Evolutionary conservation across 805 yeast species (phyloP), one percentile per base, ranked within the genome.

Genomic region (Cyberlindnera euphorbiae): DNA sequence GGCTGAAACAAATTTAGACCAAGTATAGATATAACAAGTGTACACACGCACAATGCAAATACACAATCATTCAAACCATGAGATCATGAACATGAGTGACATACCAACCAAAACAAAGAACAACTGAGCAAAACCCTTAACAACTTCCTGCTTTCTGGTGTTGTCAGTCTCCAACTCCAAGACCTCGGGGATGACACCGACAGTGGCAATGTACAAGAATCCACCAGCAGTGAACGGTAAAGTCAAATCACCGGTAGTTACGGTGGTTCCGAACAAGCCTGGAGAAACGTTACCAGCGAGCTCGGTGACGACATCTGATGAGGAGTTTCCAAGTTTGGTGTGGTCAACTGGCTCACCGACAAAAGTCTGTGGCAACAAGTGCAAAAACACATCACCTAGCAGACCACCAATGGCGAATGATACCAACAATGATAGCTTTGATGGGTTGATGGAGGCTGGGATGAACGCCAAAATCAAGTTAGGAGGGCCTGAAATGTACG

Each of bases 181-280:
- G 16, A 82, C 56, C 50, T 82, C 87, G 1, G 93, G 90, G 26
- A 82, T 73, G n/a, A 82, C 82, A 30, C 84, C 82, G 16, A 80
- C 79, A 0, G 82, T 70, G 7, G 84, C 85, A 43, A 82, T 79
- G 53, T 82, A 82, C 17, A 82, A 55, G 51, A 82, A 78, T 6
- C 85, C 84, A 43, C 90, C 93, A 1, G 88, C 83, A 1, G 88
- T 79, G 52, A 82, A 71, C 12, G 90, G 88, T 30, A 81, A 59
- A 11, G 81, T 69, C 36, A 73, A 53, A 42, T 77, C 84, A 10
- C 69, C 66, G 18, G 66, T 38, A 15, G 62, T 60, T 27, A 74
- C 79, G 13, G 67, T 55, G n/a, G 79, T 71, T 13, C 78, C 78
- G 42, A 69, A 63, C 5, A 68, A 39, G 2, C 76, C 76, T 12